phyloP scores from a whole-genome alignment of 2,329 filamentous ascomycete species.

The Cladophialophora chaetospira region DNA sequence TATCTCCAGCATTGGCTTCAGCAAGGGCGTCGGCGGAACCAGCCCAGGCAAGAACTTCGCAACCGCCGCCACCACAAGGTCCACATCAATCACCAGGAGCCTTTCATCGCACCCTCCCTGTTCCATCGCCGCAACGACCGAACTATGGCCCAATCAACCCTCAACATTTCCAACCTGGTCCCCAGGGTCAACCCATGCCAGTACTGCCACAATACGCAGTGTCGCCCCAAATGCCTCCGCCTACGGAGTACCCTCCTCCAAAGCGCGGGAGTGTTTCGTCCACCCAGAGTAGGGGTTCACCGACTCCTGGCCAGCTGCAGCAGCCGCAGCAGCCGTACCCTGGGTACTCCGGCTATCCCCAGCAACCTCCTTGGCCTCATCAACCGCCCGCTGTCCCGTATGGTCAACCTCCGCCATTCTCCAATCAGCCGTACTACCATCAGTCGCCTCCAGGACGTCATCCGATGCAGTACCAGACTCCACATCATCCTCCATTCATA shows the following conservation, averaged over 20 bases:
- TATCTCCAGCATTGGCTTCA: constrained; percentile 14
- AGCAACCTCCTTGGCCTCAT: constrained; percentile 31
- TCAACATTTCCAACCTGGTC: constrained; percentile 25
- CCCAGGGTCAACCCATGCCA: constrained; percentile 28
- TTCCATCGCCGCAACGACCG: constrained; percentile 29
- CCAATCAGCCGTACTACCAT: constrained; percentile 24
- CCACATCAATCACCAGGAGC: constrained; percentile 25
- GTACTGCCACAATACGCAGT: constrained; percentile 25
- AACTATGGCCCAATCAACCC: constrained; percentile 29
- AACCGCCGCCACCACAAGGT: constrained; percentile 10
- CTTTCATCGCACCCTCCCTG: constrained; percentile 27
- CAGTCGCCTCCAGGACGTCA: constrained; percentile 18
- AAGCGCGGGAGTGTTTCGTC: constrained; percentile 21
- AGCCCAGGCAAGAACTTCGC: constrained; percentile 16
- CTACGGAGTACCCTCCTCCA: constrained; percentile 23
- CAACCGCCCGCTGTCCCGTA: constrained; percentile 26
- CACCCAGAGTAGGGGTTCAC: constrained; percentile 31
- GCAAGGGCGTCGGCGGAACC: constrained; percentile 17
- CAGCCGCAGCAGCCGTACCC: constrained; percentile 29
- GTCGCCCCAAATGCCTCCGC: constrained; percentile 31
- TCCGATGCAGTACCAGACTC: constrained; percentile 27
- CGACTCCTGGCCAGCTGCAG: constrained; percentile 21
- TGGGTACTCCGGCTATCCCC: constrained; percentile 27
- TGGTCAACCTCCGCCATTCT: constrained; percentile 22
- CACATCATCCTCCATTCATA: constrained; percentile 28